Percentiles rank a stretch among this genome's conserved stretches.
Evolutionary conservation across 2,329 filamentous ascomycete genomes (phyloP).

Genomic region (Cladosporium cucumerinum): DNA sequence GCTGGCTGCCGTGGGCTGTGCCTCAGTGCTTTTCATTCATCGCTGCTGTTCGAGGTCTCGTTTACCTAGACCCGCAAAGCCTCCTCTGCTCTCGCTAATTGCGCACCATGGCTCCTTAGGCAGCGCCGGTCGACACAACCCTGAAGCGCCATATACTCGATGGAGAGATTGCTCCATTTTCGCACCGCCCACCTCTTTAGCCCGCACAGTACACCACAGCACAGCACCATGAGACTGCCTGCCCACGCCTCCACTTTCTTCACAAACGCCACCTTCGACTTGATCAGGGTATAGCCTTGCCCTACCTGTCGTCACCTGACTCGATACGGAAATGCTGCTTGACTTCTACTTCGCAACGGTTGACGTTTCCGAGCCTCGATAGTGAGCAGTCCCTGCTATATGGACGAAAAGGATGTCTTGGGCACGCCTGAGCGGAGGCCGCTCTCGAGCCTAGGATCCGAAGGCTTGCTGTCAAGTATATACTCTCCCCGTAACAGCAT

Average conservation of each 20-base stretch:
- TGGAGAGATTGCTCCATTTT: conserved; percentile 3
- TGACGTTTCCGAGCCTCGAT: not conserved
- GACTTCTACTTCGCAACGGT: not conserved
- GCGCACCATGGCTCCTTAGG: conserved; percentile 2
- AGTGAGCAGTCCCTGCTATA: conserved; percentile 16
- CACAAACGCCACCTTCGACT: conserved; percentile 13
- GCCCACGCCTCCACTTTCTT: conserved; percentile 10
- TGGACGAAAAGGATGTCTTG: conserved; percentile 29
- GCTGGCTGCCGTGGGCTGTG: not conserved
- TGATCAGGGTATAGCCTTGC: not conserved
- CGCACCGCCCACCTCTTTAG: not conserved
- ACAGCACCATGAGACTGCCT: conserved; percentile 4
- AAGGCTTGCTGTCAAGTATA: not conserved
- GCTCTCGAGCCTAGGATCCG: conserved; percentile 24
- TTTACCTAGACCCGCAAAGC: conserved; percentile 4
- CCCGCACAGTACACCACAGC: not conserved
- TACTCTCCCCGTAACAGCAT: conserved; percentile 7
- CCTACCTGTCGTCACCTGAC: not conserved
- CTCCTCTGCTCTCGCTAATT: not conserved
- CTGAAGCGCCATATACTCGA: not conserved
- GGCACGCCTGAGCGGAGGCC: conserved; percentile 29
- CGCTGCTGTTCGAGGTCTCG: not conserved
- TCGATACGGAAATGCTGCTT: conserved; percentile 10
- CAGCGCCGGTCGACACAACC: not conserved
- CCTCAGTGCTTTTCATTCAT: not conserved